phyloP scores from a whole-genome alignment of 1,284 basidiomycete genomes.

The Polyporus tsugae region DNA sequence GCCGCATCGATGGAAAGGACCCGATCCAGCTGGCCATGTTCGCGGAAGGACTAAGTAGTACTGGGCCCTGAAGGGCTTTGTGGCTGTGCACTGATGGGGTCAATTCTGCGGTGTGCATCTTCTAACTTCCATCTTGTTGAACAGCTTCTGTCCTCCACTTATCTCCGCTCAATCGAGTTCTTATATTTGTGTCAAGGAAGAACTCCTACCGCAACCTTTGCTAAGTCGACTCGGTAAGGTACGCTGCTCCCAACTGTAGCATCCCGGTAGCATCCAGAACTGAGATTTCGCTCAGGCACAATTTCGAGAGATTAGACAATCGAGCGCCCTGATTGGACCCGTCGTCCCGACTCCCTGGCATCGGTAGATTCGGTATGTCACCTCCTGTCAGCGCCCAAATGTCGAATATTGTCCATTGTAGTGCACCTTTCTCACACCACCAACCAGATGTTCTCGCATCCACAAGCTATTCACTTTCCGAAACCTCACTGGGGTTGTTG shows the following conservation, averaged over 20 bases:
- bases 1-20: conserved; percentile 62
- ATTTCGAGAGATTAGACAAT: not conserved
- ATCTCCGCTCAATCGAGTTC: not conserved
- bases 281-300: not conserved
- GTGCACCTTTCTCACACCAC: not conserved
- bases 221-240: not conserved
- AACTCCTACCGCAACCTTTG: not conserved
- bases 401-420: not conserved
- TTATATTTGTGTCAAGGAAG: not conserved
- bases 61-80: conserved; percentile 24
- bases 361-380: conserved; percentile 10
- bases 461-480: not conserved
- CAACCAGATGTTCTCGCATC: not conserved
- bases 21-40: conserved; percentile 54
- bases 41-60: conserved; percentile 56
- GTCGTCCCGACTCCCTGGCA: not conserved
- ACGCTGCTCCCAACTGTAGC: not conserved
- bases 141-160: not conserved
- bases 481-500: not conserved
- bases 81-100: not conserved
- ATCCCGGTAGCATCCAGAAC: too few species aligned
- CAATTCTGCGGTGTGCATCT: not conserved
- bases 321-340: not conserved
- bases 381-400: conserved; percentile 14
- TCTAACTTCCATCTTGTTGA: conserved; percentile 2